Conservation (phyloP, 495 filamentous ascomycete species). For the Cladorrhinum samala region DNA sequence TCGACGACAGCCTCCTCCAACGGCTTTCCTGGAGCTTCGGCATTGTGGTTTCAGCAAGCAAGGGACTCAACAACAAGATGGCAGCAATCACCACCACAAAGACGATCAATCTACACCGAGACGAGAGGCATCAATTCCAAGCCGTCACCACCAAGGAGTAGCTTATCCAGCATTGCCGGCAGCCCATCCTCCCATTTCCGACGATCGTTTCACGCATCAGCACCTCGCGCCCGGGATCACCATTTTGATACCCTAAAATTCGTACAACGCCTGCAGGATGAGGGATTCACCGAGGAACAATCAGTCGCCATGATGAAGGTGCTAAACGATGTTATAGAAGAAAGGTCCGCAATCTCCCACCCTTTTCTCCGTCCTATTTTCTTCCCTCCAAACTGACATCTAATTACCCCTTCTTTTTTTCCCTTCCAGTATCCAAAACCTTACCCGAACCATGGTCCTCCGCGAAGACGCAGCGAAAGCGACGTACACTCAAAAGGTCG, state of each 20-base stretch:
- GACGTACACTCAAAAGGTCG: conserved; percentile 97
- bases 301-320: conserved; percentile 96
- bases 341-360: conserved; percentile 50
- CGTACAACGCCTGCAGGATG: conserved; percentile 78
- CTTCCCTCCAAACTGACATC: neutral
- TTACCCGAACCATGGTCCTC: conserved; percentile 98
- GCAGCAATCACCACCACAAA: conserved; percentile 5
- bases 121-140: neutral
- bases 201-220: conserved; percentile 65
- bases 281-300: conserved; percentile 95
- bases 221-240: conserved; percentile 62
- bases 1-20: conserved; percentile 8
- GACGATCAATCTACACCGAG: conserved; percentile 9
- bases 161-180: conserved; percentile 13
- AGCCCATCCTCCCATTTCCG: conserved; percentile 20
- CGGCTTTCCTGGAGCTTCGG: conserved; percentile 7
- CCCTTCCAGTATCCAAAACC: conserved; percentile 73
- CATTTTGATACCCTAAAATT: conserved; percentile 99
- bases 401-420: neutral
- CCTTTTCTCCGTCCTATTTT: neutral
- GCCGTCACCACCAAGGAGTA: neutral
- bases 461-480: conserved; percentile 82
- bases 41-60: conserved; percentile 12
- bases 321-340: conserved; percentile 92
- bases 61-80: neutral